A percentile compares a stretch with the other conserved stretches of the same genome.
Evolutionary conservation across 768 basidiomycete species (phyloP).

Genomic region (Macrolepiota fuliginosa): DNA sequence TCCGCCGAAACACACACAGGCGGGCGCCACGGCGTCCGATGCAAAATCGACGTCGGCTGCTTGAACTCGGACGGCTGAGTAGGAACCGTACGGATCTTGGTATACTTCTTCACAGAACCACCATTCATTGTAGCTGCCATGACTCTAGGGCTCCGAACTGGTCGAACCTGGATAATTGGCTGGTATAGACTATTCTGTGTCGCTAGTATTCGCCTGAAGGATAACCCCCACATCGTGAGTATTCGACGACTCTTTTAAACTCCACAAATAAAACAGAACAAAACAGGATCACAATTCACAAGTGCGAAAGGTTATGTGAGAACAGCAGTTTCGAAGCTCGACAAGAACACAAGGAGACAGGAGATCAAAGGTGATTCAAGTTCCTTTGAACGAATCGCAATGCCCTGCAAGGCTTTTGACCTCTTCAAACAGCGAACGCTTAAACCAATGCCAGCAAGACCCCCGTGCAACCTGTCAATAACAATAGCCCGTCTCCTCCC

Average conservation of each 20-base stretch:
- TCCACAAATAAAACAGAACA: not conserved
- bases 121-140: not conserved
- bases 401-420: too few relatives aligned
- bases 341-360: not conserved
- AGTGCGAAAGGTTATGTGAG: not conserved
- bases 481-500: not conserved
- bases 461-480: not conserved
- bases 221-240: not conserved
- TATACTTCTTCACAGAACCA: not conserved
- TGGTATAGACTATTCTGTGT: not conserved
- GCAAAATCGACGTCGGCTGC: slow-evolving; percentile 40
- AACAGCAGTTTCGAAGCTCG: too few relatives aligned
- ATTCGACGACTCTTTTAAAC: not conserved
- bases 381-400: too few relatives aligned
- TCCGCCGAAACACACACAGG: slow-evolving; percentile 64
- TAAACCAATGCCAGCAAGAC: too few relatives aligned
- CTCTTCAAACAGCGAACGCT: too few relatives aligned
- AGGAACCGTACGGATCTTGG: slow-evolving; percentile 6
- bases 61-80: not conserved
- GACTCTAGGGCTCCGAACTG: not conserved
- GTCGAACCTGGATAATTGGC: not conserved
- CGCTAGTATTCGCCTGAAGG: not conserved
- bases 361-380: not conserved
- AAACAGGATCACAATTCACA: not conserved
- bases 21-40: slow-evolving; percentile 72